Percentiles rank a stretch among this genome's conserved stretches.
These are phyloP conservation scores for Coniophora puteana DNA, from an alignment of 1,284 basidiomycete genomes.

Conservation along the genomic window DNA sequence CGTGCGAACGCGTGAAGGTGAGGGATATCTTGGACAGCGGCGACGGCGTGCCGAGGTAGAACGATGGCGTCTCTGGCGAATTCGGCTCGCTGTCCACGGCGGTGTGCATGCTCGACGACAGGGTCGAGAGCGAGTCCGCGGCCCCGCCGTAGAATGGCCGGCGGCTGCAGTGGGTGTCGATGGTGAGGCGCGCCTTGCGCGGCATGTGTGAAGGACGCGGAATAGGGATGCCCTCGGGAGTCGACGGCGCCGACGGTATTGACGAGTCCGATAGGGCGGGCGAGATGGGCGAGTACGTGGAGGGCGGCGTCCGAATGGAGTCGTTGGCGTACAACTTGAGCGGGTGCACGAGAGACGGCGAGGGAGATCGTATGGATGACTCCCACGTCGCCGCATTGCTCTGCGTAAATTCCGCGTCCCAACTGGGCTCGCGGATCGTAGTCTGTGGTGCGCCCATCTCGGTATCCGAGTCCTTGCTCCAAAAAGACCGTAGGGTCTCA, in stretches of 20 bases:
- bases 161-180: slow-evolving; percentile 54
- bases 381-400: slow-evolving; percentile 39
- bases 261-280: slow-evolving; percentile 35
- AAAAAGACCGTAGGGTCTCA: slow-evolving; percentile 39
- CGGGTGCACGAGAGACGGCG: slow-evolving; percentile 22
- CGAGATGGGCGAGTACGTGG: slow-evolving; percentile 35
- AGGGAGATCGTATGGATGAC: slow-evolving; percentile 34
- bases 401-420: slow-evolving; percentile 35
- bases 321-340: slow-evolving; percentile 32
- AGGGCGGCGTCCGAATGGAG: slow-evolving; percentile 29
- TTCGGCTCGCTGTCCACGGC: slow-evolving; percentile 65
- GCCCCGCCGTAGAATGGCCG: slow-evolving; percentile 51
- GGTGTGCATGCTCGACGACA: slow-evolving; percentile 66
- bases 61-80: slow-evolving; percentile 47
- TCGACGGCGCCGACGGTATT: slow-evolving; percentile 41
- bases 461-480: slow-evolving; percentile 64
- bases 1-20: too few relatives aligned
- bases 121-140: slow-evolving; percentile 45
- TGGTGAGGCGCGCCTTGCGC: slow-evolving; percentile 48
- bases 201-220: slow-evolving; percentile 31
- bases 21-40: slow-evolving; percentile 37
- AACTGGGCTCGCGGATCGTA: slow-evolving; percentile 34
- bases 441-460: slow-evolving; percentile 58
- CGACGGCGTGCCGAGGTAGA: slow-evolving; percentile 43
- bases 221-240: slow-evolving; percentile 47